These are phyloP conservation scores for Phaseolus coccineus DNA, from an alignment of 331 rosid genomes.

Conservation along the genomic window DNA sequence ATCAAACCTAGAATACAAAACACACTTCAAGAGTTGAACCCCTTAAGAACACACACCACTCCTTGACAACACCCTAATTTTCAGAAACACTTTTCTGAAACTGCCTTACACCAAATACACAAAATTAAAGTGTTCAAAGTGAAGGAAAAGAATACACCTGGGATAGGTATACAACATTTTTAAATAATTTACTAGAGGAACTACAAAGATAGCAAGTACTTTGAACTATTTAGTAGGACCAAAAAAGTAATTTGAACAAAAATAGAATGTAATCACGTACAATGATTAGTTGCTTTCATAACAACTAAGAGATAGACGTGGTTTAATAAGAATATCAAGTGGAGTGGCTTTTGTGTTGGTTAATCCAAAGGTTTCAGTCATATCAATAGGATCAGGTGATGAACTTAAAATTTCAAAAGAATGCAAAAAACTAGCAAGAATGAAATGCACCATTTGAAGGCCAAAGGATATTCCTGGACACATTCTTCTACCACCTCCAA, in stretches of 20 bases:
- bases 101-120: too few species aligned
- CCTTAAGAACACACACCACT: too few species aligned
- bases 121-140: too few species aligned
- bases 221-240: too few species aligned
- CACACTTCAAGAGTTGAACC: too few species aligned
- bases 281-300: background rate
- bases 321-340: background rate
- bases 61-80: too few species aligned
- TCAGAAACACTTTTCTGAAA: too few species aligned
- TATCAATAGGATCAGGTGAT: background rate
- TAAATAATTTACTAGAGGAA: background rate
- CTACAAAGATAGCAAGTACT: background rate
- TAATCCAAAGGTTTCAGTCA: background rate
- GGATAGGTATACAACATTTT: background rate
- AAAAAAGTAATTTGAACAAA: background rate
- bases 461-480: background rate
- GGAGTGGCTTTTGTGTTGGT: background rate
- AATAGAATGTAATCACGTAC: background rate
- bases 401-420: background rate
- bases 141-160: too few species aligned
- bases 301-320: background rate
- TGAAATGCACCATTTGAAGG: background rate
- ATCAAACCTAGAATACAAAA: too few species aligned
- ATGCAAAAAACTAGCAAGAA: background rate
- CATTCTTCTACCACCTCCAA: background rate